Base-by-base conservation (phyloP, 768 basidiomycete species). In the Suillus occidentalis region DNA sequence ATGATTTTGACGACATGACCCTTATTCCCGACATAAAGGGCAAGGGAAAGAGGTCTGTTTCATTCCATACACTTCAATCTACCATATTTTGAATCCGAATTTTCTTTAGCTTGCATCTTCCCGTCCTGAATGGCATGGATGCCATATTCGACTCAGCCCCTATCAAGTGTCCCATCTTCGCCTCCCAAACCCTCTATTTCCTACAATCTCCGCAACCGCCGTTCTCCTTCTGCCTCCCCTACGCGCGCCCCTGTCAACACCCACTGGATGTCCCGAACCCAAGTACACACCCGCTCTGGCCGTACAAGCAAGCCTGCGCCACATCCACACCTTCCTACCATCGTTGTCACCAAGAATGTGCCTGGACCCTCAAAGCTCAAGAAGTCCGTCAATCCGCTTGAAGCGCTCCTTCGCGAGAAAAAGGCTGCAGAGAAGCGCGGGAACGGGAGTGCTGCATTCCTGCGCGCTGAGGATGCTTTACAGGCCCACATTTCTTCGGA, bases 371-470 rank as follows among this genome's bases (percentile, higher is more conserved):
- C 57, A 10, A 50, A 63, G 18, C 65, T 62, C 50, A 77, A 75
- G 68, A 72, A 66, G 45, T 50, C 65, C 13, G n/a, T n/a, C 39
- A 84, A 87, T 66, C 88, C 89, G 12, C 78, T 90, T 25, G 81
- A 80, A 58, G 81, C 77, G 2, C 80, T 89, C 37, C 71, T 89
- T 45, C 84, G 80, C 66, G 87, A 88, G 73, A 88, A 86, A 70
- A 66, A 68, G 20, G 50, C 70, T 31, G 69, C 70, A 52, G 68
- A 77, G 6, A 72, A 68, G 49, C 77, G 68, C 25, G 75, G 77
- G 16, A 77, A 79, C 34, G 81, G 81, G 50, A 73, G 56, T 16
- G 75, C 80, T 9, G 84, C 81, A 9, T 70, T 85, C 61, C 77
- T 73, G 65, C 81, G 72, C 16, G 87, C 86, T 16, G 85, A 87